Conservation (phyloP, 169 alveolate species). For the Plasmodium gallinaceum region DNA sequence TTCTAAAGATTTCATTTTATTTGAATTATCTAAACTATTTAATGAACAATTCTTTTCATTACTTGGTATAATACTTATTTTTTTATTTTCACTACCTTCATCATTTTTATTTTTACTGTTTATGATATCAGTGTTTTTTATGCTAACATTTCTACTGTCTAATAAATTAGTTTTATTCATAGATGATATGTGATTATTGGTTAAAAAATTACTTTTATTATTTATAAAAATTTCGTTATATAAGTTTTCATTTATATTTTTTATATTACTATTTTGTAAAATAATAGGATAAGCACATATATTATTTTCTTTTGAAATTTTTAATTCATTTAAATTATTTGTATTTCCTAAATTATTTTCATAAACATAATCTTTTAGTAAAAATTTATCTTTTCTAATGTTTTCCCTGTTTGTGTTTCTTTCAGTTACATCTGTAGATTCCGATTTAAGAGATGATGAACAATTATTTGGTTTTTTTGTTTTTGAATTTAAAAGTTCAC, state of each 20-base stretch:
- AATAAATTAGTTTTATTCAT: not conserved
- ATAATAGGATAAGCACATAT: constrained; percentile 38
- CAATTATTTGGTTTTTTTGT: not conserved
- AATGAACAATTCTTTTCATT: not conserved
- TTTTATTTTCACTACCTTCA: constrained; percentile 1
- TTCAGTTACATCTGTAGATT: constrained; percentile 70
- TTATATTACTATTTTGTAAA: not conserved
- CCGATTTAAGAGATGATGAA: constrained; percentile 49
- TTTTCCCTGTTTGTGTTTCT: constrained; percentile 9
- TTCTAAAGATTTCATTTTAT: constrained; percentile 6
- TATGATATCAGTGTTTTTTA: not conserved
- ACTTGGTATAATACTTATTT: not conserved
- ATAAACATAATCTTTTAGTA: not conserved
- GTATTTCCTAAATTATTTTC: not conserved
- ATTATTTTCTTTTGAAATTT: constrained; percentile 9
- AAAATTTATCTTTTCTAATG: constrained; percentile 1
- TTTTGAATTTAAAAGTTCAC: not conserved
- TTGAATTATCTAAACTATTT: not conserved
- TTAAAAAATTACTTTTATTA: too few species aligned
- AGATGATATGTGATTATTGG: not conserved
- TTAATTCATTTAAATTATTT: not conserved
- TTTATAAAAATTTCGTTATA: not conserved
- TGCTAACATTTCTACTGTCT: not conserved
- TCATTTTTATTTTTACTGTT: not conserved
- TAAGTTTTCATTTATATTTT: not conserved